Evolutionary conservation across 495 filamentous ascomycete species (phyloP).

Genomic region (Neurospora cerealis): DNA sequence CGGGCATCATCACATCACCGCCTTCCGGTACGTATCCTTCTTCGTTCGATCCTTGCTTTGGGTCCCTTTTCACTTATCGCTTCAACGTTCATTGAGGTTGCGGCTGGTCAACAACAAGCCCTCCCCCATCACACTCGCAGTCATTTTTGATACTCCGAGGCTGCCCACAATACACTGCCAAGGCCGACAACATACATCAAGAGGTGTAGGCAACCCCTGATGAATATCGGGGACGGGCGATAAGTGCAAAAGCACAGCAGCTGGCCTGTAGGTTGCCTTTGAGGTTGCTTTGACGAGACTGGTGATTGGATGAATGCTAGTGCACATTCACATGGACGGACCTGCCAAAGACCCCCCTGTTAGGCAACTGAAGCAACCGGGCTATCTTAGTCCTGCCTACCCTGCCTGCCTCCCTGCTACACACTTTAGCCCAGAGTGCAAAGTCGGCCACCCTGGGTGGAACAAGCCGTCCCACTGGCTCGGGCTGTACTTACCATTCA

Average conservation of each 20-base stretch:
- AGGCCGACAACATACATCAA: background rate
- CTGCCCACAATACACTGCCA: background rate
- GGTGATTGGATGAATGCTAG: background rate
- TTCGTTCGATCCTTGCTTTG: background rate
- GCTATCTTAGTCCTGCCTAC: background rate
- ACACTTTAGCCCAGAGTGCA: background rate
- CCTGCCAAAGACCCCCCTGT: background rate
- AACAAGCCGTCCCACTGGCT: background rate
- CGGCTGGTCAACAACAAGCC: background rate
- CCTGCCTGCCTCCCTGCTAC: background rate
- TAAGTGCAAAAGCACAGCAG: background rate
- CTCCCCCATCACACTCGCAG: background rate
- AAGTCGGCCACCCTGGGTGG: background rate
- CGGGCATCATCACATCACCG: background rate
- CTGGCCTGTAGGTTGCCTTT: background rate
- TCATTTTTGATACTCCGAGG: background rate
- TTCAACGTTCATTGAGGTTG: background rate
- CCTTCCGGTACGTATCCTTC: background rate
- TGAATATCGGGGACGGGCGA: background rate
- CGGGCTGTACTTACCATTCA: background rate
- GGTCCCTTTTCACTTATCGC: background rate
- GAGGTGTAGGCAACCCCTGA: background rate
- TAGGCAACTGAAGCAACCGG: background rate
- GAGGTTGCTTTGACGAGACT: background rate
- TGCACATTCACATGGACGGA: background rate